phyloP scores from a whole-genome alignment of 306 rosid species.

The Fragaria vesca region DNA sequence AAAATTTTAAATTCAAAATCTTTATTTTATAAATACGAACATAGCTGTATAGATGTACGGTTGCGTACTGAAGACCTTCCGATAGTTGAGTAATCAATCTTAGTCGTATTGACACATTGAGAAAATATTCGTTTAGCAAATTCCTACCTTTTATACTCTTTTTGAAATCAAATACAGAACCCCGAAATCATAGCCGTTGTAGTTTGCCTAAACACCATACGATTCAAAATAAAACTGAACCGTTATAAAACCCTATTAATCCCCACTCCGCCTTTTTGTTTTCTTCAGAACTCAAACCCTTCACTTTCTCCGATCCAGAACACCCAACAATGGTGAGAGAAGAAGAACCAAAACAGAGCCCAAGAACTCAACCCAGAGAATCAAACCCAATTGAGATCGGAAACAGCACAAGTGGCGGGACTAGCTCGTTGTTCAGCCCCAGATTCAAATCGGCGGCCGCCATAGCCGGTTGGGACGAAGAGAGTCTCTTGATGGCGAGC shows the following conservation, averaged over 20 bases:
- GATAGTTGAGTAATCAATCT: no score
- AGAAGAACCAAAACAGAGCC: conserved; percentile 34
- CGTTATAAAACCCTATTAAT: conserved; percentile 29
- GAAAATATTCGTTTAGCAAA: no score
- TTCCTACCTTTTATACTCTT: no score
- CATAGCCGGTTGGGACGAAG: conserved; percentile 99
- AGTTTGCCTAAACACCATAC: conserved; percentile 3
- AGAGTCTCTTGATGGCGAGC: conserved; percentile 62
- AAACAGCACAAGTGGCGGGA: conserved; percentile 24
- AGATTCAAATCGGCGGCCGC: conserved; percentile 88
- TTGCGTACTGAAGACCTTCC: no score
- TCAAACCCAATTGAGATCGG: conserved; percentile 17
- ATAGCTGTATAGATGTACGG: no score
- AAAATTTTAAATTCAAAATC: no score
- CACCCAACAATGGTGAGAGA: conserved; percentile 43
- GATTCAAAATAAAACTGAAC: conserved; percentile 35
- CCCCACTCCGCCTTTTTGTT: neutral
- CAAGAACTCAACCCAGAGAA: conserved; percentile 18
- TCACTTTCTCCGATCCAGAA: neutral
- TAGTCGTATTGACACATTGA: no score
- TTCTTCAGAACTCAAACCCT: neutral
- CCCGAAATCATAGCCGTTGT: conserved; percentile 49
- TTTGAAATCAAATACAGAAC: neutral
- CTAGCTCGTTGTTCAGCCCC: conserved; percentile 50
- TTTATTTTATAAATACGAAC: no score